phyloP scores from a whole-genome alignment of 352 stramenopile genomes.

The Phytophthora vignae region DNA sequence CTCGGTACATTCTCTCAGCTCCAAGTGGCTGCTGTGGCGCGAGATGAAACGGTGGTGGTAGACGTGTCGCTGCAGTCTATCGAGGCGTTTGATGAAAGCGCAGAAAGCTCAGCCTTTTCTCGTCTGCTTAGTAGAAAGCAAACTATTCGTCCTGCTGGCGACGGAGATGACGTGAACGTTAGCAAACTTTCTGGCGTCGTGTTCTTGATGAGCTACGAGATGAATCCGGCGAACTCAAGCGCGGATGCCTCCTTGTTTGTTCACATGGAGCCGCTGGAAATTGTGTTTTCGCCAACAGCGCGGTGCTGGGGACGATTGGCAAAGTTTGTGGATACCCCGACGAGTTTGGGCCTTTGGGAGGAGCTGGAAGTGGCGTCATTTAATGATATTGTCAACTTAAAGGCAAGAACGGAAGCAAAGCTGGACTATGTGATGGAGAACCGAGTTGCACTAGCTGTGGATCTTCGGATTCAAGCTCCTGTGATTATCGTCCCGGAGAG shows the following conservation, averaged over 20 bases:
- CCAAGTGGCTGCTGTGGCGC: constrained; percentile 74
- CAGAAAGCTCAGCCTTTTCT: constrained; percentile 85
- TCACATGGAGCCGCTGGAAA: constrained; percentile 88
- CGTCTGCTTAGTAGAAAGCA: constrained; percentile 81
- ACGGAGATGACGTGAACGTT: constrained; percentile 61
- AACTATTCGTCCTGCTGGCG: constrained; percentile 43
- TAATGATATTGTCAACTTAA: constrained; percentile 92
- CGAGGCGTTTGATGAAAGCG: constrained; percentile 88
- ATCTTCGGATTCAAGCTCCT: constrained; percentile 87
- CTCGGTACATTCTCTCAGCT: constrained; percentile 82
- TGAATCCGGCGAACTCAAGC: constrained; percentile 66
- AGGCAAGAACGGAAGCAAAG: constrained; percentile 87
- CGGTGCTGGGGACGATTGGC: constrained; percentile 80
- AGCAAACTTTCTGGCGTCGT: constrained; percentile 78
- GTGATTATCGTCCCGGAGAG: constrained; percentile 87
- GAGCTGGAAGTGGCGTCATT: constrained; percentile 90
- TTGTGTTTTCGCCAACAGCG: constrained; percentile 87
- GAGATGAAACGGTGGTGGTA: constrained; percentile 76
- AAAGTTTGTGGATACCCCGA: constrained; percentile 81
- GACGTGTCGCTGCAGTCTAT: constrained; percentile 89
- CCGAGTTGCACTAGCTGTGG: constrained; percentile 77
- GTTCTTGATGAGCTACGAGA: constrained; percentile 89
- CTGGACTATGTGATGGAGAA: constrained; percentile 92
- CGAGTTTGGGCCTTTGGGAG: constrained; percentile 81
- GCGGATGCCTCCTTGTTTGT: constrained; percentile 82